These are phyloP conservation scores for Kuraishia capsulata DNA, from an alignment of 805 yeast genomes.

Conservation along the genomic window DNA sequence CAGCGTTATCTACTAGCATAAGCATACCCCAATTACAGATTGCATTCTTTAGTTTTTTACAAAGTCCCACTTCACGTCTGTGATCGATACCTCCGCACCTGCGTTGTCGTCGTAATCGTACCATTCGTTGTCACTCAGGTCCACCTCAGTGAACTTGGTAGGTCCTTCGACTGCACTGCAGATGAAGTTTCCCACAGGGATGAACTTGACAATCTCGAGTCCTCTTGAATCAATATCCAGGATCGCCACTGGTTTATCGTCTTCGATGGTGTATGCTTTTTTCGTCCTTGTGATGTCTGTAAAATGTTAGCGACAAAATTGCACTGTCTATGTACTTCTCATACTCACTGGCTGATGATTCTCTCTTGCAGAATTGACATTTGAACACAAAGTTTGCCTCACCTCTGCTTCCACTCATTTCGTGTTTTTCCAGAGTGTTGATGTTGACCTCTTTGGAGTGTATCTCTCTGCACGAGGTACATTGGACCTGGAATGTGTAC, in stretches of 20 bases:
- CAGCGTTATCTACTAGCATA: no score
- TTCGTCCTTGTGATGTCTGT: constrained; percentile 15
- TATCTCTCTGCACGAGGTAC: constrained; percentile 71
- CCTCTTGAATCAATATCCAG: constrained; percentile 84
- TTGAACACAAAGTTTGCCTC: constrained; percentile 76
- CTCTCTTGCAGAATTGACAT: constrained; percentile 54
- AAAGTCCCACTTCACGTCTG: constrained; percentile 64
- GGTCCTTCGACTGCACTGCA: constrained; percentile 45
- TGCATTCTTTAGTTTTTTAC: constrained; percentile 19
- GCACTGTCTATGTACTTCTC: no score
- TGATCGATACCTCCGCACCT: constrained; percentile 70
- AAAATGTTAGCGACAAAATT: constrained; percentile 6
- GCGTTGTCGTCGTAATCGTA: constrained; percentile 90
- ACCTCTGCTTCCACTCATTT: constrained; percentile 64
- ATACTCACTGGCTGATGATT: constrained; percentile 12
- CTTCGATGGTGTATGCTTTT: constrained; percentile 20
- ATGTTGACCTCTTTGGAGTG: constrained; percentile 67
- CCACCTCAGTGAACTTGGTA: constrained; percentile 53
- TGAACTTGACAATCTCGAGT: constrained; percentile 57
- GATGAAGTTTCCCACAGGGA: constrained; percentile 55
- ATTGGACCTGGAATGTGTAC: constrained; percentile 63
- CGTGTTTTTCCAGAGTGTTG: constrained; percentile 57
- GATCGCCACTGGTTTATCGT: constrained; percentile 34
- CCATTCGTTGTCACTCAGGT: constrained; percentile 78
- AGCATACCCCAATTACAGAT: no score